Evolutionary conservation across 2,329 filamentous ascomycete genomes (phyloP), one percentile per base, ranked within the genome.

Genomic region (Cryphonectria carpinicola): DNA sequence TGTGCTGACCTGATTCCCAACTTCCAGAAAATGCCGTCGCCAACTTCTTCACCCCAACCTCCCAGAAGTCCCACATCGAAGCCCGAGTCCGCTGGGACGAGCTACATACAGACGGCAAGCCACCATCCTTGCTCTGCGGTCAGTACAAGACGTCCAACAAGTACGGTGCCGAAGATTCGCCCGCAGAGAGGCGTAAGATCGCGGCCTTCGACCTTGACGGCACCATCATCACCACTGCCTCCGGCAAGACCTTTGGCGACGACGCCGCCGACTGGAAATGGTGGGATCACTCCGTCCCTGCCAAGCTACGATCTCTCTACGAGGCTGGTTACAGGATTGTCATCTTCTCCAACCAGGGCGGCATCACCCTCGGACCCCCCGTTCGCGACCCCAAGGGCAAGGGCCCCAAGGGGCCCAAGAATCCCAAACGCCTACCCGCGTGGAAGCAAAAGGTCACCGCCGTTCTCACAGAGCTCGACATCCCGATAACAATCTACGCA

Each of bases 341-440:
- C 25, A 88, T 98, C 64, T 82, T 99, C 65, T 97, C 93, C 73
- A 99, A 99, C 79, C 96, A 99, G 80, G 95, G 87, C 65, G 94
- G 92, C 19, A 85, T 99, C 61, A 92, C 88, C 22, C 83, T 98
- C 2, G 92, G 92, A 73, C 86, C 88, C 22, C 83, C 98, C 2
- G 92, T 92, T 73, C 86, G 88, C 25, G 89, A 93, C 67, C 82
- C 90, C n/a, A 96, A 94, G 76, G 83, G 84, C 2, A 87, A 87
- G 72, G 81, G 76, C 0, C 84, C 92, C 2, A 87, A 87, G 72
- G 81, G 76, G 0, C 84, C 92, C 49, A 87, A 90, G 76, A 86
- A 90, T 76, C 56, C 75, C 71, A 90, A 90, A 70, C 90, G 92
- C 73, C 84, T 96, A 3, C 80, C 84, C 7, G 90, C 90, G n/a